phyloP scores from a whole-genome alignment of 176 grass and related monocot genomes.

The Triticum timopheevii region DNA sequence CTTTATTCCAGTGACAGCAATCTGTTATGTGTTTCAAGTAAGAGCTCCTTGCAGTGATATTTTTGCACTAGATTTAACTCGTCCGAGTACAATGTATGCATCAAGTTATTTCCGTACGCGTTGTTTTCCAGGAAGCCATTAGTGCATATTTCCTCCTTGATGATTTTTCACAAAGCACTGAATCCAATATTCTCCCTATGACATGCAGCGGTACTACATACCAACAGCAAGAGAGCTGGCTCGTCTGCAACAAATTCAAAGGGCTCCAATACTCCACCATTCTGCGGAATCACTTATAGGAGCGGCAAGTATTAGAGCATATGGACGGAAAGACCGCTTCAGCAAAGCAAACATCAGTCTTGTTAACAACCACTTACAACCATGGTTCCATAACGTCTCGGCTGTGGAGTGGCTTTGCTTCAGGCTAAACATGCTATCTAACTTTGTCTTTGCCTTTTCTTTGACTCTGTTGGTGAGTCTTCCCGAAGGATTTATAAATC shows the following conservation, averaged over 20 bases:
- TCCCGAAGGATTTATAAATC: slow-evolving; percentile 95
- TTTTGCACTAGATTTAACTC: slow-evolving; percentile 13
- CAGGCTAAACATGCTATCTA: slow-evolving; percentile 84
- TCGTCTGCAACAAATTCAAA: slow-evolving; percentile 81
- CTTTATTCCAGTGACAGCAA: slow-evolving; percentile 77
- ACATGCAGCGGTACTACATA: slow-evolving; percentile 85
- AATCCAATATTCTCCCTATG: slow-evolving; percentile 40
- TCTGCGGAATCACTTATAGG: slow-evolving; percentile 85
- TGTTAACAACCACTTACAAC: slow-evolving; percentile 68
- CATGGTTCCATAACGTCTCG: slow-evolving; percentile 84
- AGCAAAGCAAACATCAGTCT: slow-evolving; percentile 77
- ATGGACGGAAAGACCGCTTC: slow-evolving; percentile 72
- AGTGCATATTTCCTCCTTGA: slow-evolving; percentile 14
- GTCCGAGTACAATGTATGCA: background rate
- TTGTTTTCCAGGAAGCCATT: slow-evolving; percentile 3
- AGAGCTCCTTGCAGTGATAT: slow-evolving; percentile 20
- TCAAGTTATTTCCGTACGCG: background rate
- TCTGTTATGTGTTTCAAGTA: slow-evolving; percentile 82
- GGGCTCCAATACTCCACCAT: slow-evolving; percentile 95
- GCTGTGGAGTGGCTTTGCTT: slow-evolving; percentile 94
- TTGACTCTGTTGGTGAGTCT: slow-evolving; percentile 85
- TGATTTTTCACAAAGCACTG: slow-evolving; percentile 10
- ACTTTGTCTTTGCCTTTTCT: slow-evolving; percentile 93
- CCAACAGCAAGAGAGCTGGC: slow-evolving; percentile 91
- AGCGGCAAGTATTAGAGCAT: slow-evolving; percentile 92